phyloP scores from a whole-genome alignment of 164 flowering plant species.

The Nymphaea thermarum region DNA sequence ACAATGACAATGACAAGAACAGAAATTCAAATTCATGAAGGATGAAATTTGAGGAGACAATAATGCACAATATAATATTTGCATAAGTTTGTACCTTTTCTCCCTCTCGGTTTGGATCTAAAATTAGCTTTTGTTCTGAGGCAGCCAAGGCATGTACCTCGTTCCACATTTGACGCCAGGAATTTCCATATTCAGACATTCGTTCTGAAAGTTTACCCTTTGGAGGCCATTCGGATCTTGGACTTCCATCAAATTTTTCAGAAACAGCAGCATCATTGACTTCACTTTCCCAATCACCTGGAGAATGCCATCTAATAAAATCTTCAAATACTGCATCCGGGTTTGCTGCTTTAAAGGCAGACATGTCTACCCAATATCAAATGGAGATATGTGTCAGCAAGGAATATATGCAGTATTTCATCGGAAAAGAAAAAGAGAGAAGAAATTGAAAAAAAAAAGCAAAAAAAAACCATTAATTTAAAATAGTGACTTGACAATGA shows the following conservation, averaged over 20 bases:
- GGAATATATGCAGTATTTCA: not conserved
- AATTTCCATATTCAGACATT: slow-evolving; percentile 69
- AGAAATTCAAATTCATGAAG: no score
- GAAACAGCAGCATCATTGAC: slow-evolving; percentile 7
- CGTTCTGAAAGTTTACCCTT: slow-evolving; percentile 63
- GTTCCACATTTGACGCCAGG: slow-evolving; percentile 88
- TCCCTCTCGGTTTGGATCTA: slow-evolving; percentile 88
- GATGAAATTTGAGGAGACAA: no score
- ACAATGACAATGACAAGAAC: no score
- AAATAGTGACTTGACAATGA: not conserved
- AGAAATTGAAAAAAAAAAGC: not conserved
- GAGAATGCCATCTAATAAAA: slow-evolving; percentile 98
- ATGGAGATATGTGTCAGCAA: not conserved
- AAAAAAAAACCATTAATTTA: not conserved
- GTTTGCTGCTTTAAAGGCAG: slow-evolving; percentile 97
- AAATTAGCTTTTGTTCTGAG: slow-evolving; percentile 81
- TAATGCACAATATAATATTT: no score
- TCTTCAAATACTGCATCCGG: slow-evolving; percentile 93
- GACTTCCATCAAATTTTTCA: not conserved
- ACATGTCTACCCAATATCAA: slow-evolving; percentile 52
- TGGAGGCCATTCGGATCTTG: slow-evolving; percentile 65
- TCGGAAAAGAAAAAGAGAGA: not conserved
- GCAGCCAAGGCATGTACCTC: slow-evolving; percentile 62
- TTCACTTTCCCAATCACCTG: slow-evolving; percentile 78
- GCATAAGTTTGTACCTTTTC: slow-evolving; percentile 51